These are phyloP conservation scores for Plasmodium vivax DNA, from an alignment of 169 alveolate species.

Conservation along the genomic window DNA sequence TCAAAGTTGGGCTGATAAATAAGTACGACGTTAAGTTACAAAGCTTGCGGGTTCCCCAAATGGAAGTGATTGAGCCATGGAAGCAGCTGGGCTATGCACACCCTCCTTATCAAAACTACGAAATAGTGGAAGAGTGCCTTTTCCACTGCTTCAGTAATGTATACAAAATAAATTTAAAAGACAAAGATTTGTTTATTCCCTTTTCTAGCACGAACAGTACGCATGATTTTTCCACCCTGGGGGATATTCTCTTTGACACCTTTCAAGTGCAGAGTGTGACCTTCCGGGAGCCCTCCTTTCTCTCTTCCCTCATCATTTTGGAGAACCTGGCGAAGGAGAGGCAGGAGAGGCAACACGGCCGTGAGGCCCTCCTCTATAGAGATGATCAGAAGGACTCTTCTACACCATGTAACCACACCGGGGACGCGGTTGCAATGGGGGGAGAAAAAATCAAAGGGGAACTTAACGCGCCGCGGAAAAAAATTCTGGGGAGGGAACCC, in stretches of 20 bases:
- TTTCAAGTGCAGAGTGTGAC: slow-evolving; percentile 50
- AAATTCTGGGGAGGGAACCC: neutral
- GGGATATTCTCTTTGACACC: slow-evolving; percentile 68
- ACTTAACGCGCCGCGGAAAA: neutral
- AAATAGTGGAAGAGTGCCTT: slow-evolving; percentile 58
- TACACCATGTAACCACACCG: neutral
- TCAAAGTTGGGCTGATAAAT: slow-evolving; percentile 60
- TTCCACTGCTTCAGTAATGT: slow-evolving; percentile 56
- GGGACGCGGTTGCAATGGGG: neutral
- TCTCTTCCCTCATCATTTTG: slow-evolving; percentile 48
- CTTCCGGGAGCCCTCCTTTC: slow-evolving; percentile 63
- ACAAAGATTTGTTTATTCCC: slow-evolving; percentile 63
- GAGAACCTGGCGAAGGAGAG: slow-evolving; percentile 11
- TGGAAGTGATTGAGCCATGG: slow-evolving; percentile 71
- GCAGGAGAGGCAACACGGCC: neutral
- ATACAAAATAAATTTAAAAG: slow-evolving; percentile 67
- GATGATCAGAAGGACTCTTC: slow-evolving; percentile 5
- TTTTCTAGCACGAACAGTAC: slow-evolving; percentile 57
- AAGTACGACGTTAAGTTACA: slow-evolving; percentile 45
- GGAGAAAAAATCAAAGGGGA: neutral
- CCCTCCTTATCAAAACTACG: slow-evolving; percentile 71
- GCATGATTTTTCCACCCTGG: slow-evolving; percentile 50
- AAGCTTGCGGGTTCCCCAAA: slow-evolving; percentile 68
- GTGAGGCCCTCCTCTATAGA: neutral
- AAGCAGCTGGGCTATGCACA: slow-evolving; percentile 32